Percentiles rank a stretch among this genome's conserved stretches.
Evolutionary conservation across 2,329 filamentous ascomycete genomes (phyloP).

Genomic region (Colletotrichum sp.): DNA sequence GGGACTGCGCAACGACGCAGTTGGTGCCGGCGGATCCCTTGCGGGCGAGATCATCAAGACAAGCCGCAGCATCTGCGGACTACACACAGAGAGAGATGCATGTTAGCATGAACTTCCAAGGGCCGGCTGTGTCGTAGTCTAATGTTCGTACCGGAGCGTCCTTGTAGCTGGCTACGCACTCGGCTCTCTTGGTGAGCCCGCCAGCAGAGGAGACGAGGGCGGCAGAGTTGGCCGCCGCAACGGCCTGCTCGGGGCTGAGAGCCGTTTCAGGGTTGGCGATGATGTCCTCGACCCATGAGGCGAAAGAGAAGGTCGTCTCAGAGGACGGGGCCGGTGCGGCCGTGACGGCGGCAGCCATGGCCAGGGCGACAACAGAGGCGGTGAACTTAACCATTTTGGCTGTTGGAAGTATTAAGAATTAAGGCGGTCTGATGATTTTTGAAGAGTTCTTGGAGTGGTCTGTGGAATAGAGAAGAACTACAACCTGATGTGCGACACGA

Average conservation of each 20-base stretch:
- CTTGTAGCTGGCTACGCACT: not conserved
- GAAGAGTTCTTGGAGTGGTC: not conserved
- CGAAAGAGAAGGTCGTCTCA: conserved; percentile 6
- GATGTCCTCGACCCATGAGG: conserved; percentile 4
- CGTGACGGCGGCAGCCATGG: not conserved
- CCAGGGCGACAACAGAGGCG: not conserved
- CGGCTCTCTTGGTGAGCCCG: not conserved
- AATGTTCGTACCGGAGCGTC: not conserved
- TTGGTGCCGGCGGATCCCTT: not conserved
- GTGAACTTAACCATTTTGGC: not conserved
- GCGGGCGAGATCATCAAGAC: not conserved
- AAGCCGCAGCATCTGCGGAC: not conserved
- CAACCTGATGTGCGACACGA: not conserved
- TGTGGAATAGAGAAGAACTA: not conserved
- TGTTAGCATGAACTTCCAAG: no score
- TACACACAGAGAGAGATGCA: not conserved
- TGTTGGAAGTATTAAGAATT: not conserved
- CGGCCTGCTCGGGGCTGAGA: not conserved
- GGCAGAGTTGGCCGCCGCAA: not conserved
- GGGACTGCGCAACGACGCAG: not conserved
- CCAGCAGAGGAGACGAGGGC: not conserved
- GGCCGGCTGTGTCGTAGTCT: no score
- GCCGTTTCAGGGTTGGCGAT: not conserved
- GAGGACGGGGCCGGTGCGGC: not conserved
- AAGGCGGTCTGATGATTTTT: not conserved